These are phyloP conservation scores for Mortierella sp. DNA, from an alignment of 371 early-diverging fungal genomes.

Conservation along the genomic window DNA sequence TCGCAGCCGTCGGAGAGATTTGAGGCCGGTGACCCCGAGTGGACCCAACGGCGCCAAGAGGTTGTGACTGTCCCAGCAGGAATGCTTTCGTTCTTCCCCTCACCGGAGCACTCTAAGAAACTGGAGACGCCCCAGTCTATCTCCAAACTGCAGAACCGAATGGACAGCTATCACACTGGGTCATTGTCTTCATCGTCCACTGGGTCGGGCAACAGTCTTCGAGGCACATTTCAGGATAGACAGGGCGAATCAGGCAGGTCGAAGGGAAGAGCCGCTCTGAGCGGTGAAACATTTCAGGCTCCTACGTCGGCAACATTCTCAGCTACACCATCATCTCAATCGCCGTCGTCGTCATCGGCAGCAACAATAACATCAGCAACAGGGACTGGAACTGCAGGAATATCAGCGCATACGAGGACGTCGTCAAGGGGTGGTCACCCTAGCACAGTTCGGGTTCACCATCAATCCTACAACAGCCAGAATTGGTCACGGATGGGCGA, in stretches of 20 bases:
- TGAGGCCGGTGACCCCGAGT: constrained; percentile 8
- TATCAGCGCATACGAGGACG: neutral
- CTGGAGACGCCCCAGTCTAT: constrained; percentile 57
- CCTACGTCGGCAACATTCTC: constrained; percentile 5
- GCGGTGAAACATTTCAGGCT: constrained; percentile 40
- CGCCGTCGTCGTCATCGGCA: constrained; percentile 6
- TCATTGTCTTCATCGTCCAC: constrained; percentile 21
- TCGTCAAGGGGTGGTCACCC: constrained; percentile 15
- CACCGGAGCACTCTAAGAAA: constrained; percentile 45
- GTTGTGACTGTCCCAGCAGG: constrained; percentile 51
- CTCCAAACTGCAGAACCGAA: constrained; percentile 35
- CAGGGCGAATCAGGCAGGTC: neutral
- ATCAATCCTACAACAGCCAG: constrained; percentile 26
- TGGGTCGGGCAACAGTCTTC: constrained; percentile 24
- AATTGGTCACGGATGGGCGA: constrained; percentile 53
- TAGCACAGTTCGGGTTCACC: constrained; percentile 26
- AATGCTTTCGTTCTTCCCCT: constrained; percentile 52
- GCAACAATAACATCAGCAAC: neutral
- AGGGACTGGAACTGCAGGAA: neutral
- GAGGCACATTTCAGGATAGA: constrained; percentile 10
- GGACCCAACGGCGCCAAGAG: constrained; percentile 34
- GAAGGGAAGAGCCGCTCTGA: constrained; percentile 25
- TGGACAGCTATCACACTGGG: constrained; percentile 13
- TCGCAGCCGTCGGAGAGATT: neutral
- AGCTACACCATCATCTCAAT: neutral